Evolutionary conservation across 2,329 filamentous ascomycete species (phyloP), one percentile per base, ranked within the genome.

Genomic region (Xylariaceae sp.): DNA sequence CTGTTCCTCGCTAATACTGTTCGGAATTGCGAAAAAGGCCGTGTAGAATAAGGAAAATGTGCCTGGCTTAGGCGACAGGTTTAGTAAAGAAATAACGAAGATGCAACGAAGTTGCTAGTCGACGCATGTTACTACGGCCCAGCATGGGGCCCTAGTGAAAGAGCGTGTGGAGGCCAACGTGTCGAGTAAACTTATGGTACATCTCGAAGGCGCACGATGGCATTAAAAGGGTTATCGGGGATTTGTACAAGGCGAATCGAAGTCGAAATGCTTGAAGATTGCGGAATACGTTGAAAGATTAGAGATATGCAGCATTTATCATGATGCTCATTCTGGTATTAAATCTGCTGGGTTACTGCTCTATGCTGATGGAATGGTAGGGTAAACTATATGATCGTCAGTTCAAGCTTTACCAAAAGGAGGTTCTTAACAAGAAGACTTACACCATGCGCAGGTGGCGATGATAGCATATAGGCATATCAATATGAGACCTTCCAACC

Each of bases 391-490:
- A 21, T 18, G 7, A 21, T n/a, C 20, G 42, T 56, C 58, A 60
- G 49, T 16, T 37, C 49, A 6, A 7, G 29, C 14, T n/a, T 23
- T 9, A 9, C 20, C 2, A 12, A 37, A 37, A 44, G 20, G 4
- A 7, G 6, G 41, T 19, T 19, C 14, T 12, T 7, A 6, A 16
- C 40, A 41, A 45, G 1, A 40, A 16, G 45, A 79, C 81, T 77
- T 79, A 84, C 82, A 85, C 76, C 81, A 85, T n/a, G 82, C 77
- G 65, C 82, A 87, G 10, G 85, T 77, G 10, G 89, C 89, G 67
- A 95, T 93, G 51, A 95, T 95, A 41, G 88, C 77, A 67, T 95
- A 95, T 2, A 91, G 81, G 40, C 88, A 89, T 50, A 92, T 89
- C 32, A 95, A 73, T 55, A 93, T 75, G 57, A 86, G 85, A 2